Conservation (phyloP, 257 asterid species). For the Ballota nigra region DNA sequence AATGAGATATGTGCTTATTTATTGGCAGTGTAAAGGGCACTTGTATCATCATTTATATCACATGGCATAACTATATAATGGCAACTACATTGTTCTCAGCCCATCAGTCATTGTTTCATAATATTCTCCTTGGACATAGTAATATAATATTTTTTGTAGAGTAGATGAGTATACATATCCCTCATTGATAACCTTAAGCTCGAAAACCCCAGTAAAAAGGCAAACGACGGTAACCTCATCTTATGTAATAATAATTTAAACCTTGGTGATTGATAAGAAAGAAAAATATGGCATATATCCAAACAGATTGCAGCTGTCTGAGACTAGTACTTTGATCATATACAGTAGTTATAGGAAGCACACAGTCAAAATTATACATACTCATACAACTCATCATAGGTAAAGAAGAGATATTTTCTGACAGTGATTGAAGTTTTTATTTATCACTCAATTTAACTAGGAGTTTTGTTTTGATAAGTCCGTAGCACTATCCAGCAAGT, state of each 20-base stretch:
- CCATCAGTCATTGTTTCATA: neutral
- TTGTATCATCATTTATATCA: neutral
- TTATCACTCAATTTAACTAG: neutral
- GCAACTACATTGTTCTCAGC: neutral
- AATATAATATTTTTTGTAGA: neutral
- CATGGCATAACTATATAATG: neutral
- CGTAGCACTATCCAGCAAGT: neutral
- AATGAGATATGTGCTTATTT: neutral
- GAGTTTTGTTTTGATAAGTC: neutral
- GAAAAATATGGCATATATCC: neutral
- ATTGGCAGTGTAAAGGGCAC: neutral
- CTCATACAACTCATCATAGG: neutral
- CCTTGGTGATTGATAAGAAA: neutral
- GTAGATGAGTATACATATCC: neutral
- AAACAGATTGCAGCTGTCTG: neutral
- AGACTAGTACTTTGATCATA: conserved; percentile 1
- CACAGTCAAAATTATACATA: neutral
- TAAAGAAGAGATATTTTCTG: neutral
- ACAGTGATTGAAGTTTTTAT: neutral
- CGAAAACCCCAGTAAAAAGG: neutral
- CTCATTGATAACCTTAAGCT: neutral
- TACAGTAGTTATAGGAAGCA: neutral
- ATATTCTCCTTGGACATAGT: neutral
- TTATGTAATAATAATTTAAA: neutral
- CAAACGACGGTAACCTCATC: neutral